Conservation (phyloP, 768 basidiomycete species). For the Termitomyces sp. region DNA sequence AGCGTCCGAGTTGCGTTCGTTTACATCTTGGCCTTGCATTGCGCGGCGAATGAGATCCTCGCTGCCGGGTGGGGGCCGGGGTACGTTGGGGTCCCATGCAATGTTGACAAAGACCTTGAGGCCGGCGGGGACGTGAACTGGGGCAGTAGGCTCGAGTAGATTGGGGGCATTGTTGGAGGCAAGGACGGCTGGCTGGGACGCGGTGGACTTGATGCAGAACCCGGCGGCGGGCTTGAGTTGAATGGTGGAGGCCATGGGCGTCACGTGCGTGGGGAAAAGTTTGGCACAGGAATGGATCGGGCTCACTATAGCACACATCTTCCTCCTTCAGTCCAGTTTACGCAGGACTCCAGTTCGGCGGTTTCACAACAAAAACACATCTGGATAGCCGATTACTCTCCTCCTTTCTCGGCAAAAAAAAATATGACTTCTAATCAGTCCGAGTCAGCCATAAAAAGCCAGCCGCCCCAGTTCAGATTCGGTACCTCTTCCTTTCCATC, state of each 20-base stretch:
- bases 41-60: constrained; percentile 58
- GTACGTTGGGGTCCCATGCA: constrained; percentile 66
- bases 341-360: constrained; percentile 8
- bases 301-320: background rate
- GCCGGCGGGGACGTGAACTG: too few species aligned
- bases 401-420: background rate
- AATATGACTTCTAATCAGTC: constrained; percentile 10
- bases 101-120: constrained; percentile 75
- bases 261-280: constrained; percentile 9
- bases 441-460: constrained; percentile 21
- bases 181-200: too few species aligned
- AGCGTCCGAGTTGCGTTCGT: constrained; percentile 36
- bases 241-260: constrained; percentile 23
- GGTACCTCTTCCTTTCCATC: constrained; percentile 26
- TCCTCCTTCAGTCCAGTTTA: background rate
- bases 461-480: constrained; percentile 30
- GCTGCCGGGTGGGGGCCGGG: constrained; percentile 61
- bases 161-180: constrained; percentile 28
- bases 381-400: background rate
- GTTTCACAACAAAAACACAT: background rate
- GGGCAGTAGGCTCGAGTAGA: too few species aligned
- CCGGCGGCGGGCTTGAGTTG: constrained; percentile 59
- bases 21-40: constrained; percentile 48
- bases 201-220: constrained; percentile 67
- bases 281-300: background rate